A percentile compares a stretch with the other conserved stretches of the same genome.
phyloP scores from a whole-genome alignment of 306 rosid species.

The Canavalia gladiata region DNA sequence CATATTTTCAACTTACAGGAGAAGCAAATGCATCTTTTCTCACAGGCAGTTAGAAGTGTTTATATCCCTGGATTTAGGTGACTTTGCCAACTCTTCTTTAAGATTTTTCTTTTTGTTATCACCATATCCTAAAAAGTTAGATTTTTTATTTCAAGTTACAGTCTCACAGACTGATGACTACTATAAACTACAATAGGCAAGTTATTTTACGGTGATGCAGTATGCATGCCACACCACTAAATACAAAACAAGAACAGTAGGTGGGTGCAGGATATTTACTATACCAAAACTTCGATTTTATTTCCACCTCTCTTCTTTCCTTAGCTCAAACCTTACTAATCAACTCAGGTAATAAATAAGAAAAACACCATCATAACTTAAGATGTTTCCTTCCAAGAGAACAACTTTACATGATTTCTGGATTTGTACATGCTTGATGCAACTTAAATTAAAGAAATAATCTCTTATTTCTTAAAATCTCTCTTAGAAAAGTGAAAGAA shows the following conservation, averaged over 20 bases:
- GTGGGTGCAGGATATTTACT: background rate
- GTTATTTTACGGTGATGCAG: background rate
- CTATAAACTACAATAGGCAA: background rate
- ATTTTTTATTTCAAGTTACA: constrained; percentile 4
- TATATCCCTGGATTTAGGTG: constrained; percentile 90
- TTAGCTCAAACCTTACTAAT: constrained; percentile 4
- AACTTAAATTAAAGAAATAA: no score
- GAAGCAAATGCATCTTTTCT: constrained; percentile 66
- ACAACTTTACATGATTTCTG: no score
- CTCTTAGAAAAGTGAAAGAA: no score
- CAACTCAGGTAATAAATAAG: background rate
- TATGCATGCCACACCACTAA: background rate
- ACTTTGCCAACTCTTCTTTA: constrained; percentile 1
- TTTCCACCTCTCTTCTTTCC: background rate
- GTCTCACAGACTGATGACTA: background rate
- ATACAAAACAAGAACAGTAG: background rate
- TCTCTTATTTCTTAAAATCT: no score
- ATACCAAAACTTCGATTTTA: no score
- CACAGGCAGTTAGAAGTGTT: constrained; percentile 58
- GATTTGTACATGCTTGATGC: no score
- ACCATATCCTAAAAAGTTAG: background rate
- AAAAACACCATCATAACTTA: no score
- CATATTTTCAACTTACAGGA: constrained; percentile 76
- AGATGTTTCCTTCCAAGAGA: no score
- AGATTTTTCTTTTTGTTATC: background rate